Evolutionary conservation across 2,329 filamentous ascomycete genomes (phyloP).

Genomic region (Fusarium sp.): DNA sequence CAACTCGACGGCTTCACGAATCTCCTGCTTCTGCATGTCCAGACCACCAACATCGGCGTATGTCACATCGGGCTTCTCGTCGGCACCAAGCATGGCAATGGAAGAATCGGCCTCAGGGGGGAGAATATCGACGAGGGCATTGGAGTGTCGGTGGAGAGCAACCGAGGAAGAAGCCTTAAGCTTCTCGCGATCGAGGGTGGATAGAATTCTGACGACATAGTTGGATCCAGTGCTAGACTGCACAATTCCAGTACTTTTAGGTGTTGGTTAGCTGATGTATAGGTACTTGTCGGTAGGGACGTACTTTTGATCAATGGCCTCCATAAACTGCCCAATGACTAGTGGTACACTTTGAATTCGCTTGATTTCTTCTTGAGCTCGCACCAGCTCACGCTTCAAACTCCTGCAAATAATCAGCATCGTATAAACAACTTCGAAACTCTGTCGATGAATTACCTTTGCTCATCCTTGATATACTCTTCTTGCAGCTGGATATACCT

Average conservation of each 20-base stretch:
- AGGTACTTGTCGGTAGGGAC: constrained; percentile 43
- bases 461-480: constrained; percentile 99
- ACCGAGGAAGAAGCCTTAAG: constrained; percentile 98
- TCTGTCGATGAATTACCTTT: constrained; percentile 69
- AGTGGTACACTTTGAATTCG: constrained; percentile 97
- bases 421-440: background rate
- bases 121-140: constrained; percentile 97
- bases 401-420: constrained; percentile 68
- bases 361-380: constrained; percentile 99
- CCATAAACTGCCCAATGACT: constrained; percentile 99
- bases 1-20: constrained; percentile 95
- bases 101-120: constrained; percentile 99
- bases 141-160: constrained; percentile 96
- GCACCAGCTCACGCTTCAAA: constrained; percentile 95
- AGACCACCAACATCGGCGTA: constrained; percentile 98
- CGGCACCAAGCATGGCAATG: constrained; percentile 95
- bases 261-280: constrained; percentile 14
- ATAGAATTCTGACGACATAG: constrained; percentile 98
- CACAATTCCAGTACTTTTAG: constrained; percentile 90
- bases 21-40: constrained; percentile 99
- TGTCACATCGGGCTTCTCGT: constrained; percentile 98
- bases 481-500: constrained; percentile 97
- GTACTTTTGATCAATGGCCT: constrained; percentile 99
- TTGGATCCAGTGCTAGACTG: constrained; percentile 98
- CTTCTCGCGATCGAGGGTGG: constrained; percentile 96